phyloP scores from a whole-genome alignment of 2,329 filamentous ascomycete species.

The Trichoderma atrobrunneum region DNA sequence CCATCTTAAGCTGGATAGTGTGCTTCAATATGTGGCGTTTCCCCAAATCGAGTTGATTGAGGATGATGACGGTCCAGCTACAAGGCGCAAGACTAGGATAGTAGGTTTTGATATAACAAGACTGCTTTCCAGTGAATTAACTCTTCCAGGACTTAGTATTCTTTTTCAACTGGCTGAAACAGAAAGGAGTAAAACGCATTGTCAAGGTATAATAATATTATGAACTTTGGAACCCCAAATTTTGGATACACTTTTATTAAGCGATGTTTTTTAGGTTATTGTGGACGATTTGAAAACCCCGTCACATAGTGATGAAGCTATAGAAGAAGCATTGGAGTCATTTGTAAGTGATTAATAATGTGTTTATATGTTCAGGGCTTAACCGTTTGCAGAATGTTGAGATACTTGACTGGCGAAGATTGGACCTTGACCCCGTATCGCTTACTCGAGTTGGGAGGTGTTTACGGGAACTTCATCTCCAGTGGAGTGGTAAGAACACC shows the following conservation, averaged over 20 bases:
- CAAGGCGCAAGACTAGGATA: not conserved
- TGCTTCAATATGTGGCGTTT: not conserved
- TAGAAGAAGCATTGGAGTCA: not conserved
- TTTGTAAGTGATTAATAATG: not conserved
- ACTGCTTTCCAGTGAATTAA: not conserved
- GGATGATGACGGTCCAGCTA: not conserved
- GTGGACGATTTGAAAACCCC: not conserved
- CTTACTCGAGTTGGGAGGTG: not conserved
- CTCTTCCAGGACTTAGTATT: not conserved
- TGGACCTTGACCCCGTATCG: constrained; percentile 1
- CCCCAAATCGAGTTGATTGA: not conserved
- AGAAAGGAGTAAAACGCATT: constrained; percentile 1
- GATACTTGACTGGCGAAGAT: not conserved
- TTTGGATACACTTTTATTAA: not conserved
- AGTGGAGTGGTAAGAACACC: not conserved
- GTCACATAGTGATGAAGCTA: constrained; percentile 1
- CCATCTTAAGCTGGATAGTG: not conserved
- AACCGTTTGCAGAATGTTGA: not conserved
- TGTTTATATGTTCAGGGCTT: not conserved
- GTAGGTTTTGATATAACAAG: not conserved
- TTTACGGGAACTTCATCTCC: not conserved
- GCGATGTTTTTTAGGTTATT: not conserved
- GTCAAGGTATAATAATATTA: not conserved
- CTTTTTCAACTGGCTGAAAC: not conserved
- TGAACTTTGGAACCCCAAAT: not conserved